phyloP scores from a whole-genome alignment of 345 rosid genomes.

The Brassica incana region DNA sequence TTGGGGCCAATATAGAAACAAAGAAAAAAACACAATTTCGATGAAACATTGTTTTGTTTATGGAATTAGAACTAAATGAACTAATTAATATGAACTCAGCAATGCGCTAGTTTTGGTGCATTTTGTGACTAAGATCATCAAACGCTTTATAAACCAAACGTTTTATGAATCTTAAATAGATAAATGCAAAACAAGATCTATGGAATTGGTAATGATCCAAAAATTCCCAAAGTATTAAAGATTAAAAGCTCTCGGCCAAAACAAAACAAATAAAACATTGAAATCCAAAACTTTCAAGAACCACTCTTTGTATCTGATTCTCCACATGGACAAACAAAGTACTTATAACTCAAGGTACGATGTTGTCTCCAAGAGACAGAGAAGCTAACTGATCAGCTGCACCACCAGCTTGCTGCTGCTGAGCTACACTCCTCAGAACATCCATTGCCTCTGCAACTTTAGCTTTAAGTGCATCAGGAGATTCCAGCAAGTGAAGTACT shows the following conservation, averaged over 20 bases:
- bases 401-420: conserved; percentile 52
- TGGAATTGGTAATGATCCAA: not conserved
- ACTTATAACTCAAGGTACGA: conserved; percentile 45
- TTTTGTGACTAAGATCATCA: too few species aligned
- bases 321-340: not conserved
- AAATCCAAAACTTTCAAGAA: conserved; percentile 37
- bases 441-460: conserved; percentile 65
- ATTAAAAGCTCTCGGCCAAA: conserved; percentile 27
- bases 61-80: too few species aligned
- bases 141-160: too few species aligned
- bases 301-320: conserved; percentile 28
- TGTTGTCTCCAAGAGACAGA: conserved; percentile 52
- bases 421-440: conserved; percentile 49
- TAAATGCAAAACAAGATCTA: not conserved
- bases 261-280: not conserved
- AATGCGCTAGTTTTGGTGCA: too few species aligned
- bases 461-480: conserved; percentile 60
- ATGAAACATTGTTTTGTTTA: too few species aligned
- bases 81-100: too few species aligned
- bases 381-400: conserved; percentile 61
- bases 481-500: conserved; percentile 61
- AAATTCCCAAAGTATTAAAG: conserved; percentile 33
- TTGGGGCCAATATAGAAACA: too few species aligned
- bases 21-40: too few species aligned
- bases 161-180: not conserved